Evolutionary conservation across 345 rosid genomes (phyloP).

Genomic region (Trapa incisa): DNA sequence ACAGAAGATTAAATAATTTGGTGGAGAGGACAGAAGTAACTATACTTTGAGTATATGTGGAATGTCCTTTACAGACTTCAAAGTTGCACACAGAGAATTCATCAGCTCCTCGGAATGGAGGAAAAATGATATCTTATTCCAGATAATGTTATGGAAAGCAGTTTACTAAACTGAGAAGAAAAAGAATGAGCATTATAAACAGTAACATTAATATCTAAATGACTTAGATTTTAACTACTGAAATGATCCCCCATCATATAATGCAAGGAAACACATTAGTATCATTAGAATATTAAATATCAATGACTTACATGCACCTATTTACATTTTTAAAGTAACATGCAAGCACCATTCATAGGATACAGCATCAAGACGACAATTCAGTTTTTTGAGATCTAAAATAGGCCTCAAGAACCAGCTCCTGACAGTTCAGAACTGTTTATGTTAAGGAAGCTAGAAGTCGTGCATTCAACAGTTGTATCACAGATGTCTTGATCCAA

Average conservation of each 20-base stretch:
- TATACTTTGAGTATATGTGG: constrained; percentile 65
- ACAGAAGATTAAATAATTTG: constrained; percentile 2
- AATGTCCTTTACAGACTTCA: constrained; percentile 84
- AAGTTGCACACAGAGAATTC: constrained; percentile 62
- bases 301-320: background rate
- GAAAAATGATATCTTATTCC: constrained; percentile 72
- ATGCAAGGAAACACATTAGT: background rate
- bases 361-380: constrained; percentile 78
- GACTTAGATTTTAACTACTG: background rate
- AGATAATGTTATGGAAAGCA: constrained; percentile 24
- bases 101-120: constrained; percentile 69
- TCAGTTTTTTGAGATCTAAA: constrained; percentile 59
- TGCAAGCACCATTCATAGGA: constrained; percentile 33
- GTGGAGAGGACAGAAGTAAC: constrained; percentile 6
- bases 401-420: constrained; percentile 98
- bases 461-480: background rate
- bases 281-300: background rate
- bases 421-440: constrained; percentile 31
- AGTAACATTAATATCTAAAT: background rate
- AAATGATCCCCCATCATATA: background rate
- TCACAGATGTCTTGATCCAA: constrained; percentile 1
- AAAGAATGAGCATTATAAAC: background rate
- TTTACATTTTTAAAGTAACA: background rate
- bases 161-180: background rate
- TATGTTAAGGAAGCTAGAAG: background rate